Evolutionary conservation across 2,329 filamentous ascomycete species (phyloP).

Genomic region (Fusarium dimerum): DNA sequence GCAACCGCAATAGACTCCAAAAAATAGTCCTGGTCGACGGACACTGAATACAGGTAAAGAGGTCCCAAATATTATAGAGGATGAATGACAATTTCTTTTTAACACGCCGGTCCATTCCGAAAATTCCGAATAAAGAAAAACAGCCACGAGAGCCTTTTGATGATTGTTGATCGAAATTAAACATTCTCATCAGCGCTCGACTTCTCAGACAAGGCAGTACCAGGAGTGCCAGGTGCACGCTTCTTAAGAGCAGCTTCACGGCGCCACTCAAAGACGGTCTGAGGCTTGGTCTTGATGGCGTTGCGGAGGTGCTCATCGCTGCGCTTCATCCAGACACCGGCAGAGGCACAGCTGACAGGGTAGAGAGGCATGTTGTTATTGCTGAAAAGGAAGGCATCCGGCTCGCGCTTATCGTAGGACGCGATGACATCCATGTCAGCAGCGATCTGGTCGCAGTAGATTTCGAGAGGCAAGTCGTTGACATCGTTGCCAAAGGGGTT

Average conservation of each 20-base stretch:
- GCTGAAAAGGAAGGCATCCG: constrained; percentile 35
- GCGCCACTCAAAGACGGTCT: constrained; percentile 37
- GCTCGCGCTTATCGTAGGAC: constrained; percentile 42
- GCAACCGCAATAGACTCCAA: background rate
- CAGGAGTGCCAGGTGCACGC: background rate
- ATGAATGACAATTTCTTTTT: constrained; percentile 5
- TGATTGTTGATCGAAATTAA: background rate
- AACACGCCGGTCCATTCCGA: background rate
- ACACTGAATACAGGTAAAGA: background rate
- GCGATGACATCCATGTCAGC: constrained; percentile 75
- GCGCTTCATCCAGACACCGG: constrained; percentile 41
- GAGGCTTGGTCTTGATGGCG: constrained; percentile 43
- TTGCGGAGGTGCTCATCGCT: constrained; percentile 42
- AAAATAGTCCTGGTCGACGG: background rate
- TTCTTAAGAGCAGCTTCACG: constrained; percentile 23
- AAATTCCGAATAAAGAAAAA: background rate
- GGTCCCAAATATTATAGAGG: background rate
- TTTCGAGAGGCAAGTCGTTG: constrained; percentile 77
- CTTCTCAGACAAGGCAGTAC: background rate
- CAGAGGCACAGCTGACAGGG: constrained; percentile 49
- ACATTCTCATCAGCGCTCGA: background rate
- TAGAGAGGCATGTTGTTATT: constrained; percentile 55
- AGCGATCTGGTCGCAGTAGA: constrained; percentile 74
- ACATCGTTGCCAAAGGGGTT: constrained; percentile 84
- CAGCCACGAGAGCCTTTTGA: background rate